Base-by-base conservation (phyloP, 2,329 filamentous ascomycete species). In the Fusarium sp. region DNA sequence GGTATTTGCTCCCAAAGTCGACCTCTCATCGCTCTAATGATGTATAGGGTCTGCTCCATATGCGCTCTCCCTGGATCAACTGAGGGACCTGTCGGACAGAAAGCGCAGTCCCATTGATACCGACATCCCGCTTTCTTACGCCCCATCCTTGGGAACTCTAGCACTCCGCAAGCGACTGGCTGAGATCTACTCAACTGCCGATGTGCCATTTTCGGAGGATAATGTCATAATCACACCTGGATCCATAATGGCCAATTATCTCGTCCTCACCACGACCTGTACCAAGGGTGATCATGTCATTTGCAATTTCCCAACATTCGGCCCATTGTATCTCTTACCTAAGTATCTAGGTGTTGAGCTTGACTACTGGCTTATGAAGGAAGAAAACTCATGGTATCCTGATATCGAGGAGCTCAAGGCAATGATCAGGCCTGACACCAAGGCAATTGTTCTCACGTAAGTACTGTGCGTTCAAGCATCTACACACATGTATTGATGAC, bases 161-260 rank as follows among this genome's bases (percentile, higher is more conserved):
- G 31, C 46, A 14, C 51, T 55, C 10, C 51, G 31, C 1, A 20
- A 38, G 8, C 40, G 40, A 0, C 8, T 55, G 2, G 51, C 40
- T 2, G 51, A 55, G 2, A 55, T 55, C 0, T 55, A 46, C 7
- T n/a, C 40, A 1, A 46, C 40, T 0, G 9, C 22, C 3, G 24
- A 14, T 1, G 40, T 14, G 10, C 51, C 40, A 2, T 14, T 55
- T 1, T 28, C 40, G 1, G 40, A 38, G 2, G 8, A 55, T 7
- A 46, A 55, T 48, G 40, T 48, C 14, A 38, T 55, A 22, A 55
- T 48, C 31, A 48, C 51, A 2, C 51, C 40, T 20, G 51, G 51
- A 3, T 55, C 51, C 1, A 46, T 55, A 1, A 46, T 48, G 40
- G 51, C 51, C 1, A 55, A 55, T 6, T 48, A 55, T 6, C 51